These are phyloP conservation scores for Dipteronia sinensis DNA, from an alignment of 345 rosid genomes.

Conservation along the genomic window DNA sequence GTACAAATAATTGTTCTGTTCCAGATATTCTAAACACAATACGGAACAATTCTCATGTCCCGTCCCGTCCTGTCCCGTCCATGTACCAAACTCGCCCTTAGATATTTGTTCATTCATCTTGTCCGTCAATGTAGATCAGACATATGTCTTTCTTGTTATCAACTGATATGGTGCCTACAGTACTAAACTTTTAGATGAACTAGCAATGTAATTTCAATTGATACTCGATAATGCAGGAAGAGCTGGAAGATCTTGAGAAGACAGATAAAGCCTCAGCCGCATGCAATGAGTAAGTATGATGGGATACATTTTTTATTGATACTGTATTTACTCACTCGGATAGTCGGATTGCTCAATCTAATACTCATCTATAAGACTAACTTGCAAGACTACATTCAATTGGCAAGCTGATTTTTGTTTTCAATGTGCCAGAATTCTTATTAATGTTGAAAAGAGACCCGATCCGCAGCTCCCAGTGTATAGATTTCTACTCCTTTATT, in stretches of 20 bases:
- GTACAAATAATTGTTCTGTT: too few relatives aligned
- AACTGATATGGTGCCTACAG: not conserved
- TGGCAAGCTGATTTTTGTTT: conserved; percentile 14
- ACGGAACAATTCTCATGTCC: too few relatives aligned
- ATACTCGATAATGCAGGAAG: conserved; percentile 55
- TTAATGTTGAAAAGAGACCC: conserved; percentile 54
- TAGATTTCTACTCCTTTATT: not conserved
- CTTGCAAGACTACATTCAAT: not conserved
- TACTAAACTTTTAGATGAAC: not conserved
- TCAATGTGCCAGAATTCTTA: conserved; percentile 49
- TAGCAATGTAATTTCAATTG: not conserved
- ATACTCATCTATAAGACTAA: not conserved
- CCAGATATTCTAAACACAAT: too few relatives aligned
- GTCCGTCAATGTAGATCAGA: not conserved
- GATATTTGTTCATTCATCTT: not conserved
- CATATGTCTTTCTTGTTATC: not conserved
- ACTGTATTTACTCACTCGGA: not conserved
- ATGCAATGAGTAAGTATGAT: conserved; percentile 62
- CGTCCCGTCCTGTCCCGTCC: too few relatives aligned
- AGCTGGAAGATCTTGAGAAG: conserved; percentile 73
- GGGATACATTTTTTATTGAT: not conserved
- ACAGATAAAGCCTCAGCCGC: conserved; percentile 70
- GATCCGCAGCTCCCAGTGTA: conserved; percentile 83
- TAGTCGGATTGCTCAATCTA: not conserved
- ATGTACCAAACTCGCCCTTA: too few relatives aligned